Evolutionary conservation across 768 basidiomycete species (phyloP).

Genomic region (Fibroporia radiculosa): DNA sequence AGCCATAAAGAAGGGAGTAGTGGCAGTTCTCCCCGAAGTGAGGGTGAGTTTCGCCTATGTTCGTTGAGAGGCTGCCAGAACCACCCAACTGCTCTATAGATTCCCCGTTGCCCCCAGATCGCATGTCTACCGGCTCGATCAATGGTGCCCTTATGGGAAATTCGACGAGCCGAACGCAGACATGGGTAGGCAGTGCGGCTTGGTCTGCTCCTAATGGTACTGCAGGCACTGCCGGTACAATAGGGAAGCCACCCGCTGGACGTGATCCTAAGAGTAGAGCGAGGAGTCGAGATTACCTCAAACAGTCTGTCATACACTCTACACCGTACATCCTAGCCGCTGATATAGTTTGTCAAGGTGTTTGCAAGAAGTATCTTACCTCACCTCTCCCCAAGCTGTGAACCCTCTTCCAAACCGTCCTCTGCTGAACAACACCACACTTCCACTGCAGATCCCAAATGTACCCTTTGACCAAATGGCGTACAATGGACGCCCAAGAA

Average conservation of each 20-base stretch:
- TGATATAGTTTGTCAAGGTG: conserved; percentile 47
- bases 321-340: conserved; percentile 2
- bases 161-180: conserved; percentile 42
- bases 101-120: conserved; percentile 65
- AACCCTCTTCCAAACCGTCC: conserved; percentile 92
- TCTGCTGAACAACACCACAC: conserved; percentile 55
- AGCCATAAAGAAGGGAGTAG: conserved; percentile 77
- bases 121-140: conserved; percentile 32
- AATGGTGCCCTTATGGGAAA: conserved; percentile 49
- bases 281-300: conserved; percentile 91
- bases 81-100: conserved; percentile 41
- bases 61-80: too few relatives aligned
- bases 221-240: conserved; percentile 34
- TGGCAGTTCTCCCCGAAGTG: conserved; percentile 78
- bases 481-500: conserved; percentile 76
- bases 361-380: conserved; percentile 94
- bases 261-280: conserved; percentile 96
- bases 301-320: conserved; percentile 56
- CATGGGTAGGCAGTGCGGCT: conserved; percentile 44
- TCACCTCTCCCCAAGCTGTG: conserved; percentile 95
- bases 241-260: conserved; percentile 68
- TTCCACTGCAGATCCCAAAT: conserved; percentile 61
- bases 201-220: conserved; percentile 38
- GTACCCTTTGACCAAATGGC: conserved; percentile 66
- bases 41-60: conserved; percentile 41